Base-by-base conservation (phyloP, 1,139 yeast genomes). In the Kurtzmaniella quercitrusa region DNA sequence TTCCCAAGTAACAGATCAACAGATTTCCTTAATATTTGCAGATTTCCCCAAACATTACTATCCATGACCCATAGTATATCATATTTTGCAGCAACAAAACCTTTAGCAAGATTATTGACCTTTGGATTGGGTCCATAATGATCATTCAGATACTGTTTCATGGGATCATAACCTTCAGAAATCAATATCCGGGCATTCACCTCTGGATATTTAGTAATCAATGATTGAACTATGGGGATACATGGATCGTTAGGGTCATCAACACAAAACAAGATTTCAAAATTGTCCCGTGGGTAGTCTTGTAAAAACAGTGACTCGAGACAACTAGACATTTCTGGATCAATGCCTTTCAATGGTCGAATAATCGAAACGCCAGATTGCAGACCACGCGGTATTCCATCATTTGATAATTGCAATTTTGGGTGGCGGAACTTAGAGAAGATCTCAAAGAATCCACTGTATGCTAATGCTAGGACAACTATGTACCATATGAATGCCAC, bases 51-150 rank as follows among this genome's bases (percentile, higher is more conserved):
- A 7, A 86, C 94, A 57, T 89, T 89, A 37, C 93, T 82, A 60
- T 89, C 97, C 67, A 87, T 73, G n/a, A 88, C 79, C 96, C 97
- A 89, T 12, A 89, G 54, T 27, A 85, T 75, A 57, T 89, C 96
- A 60, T 79, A 69, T 53, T 79, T 77, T 12, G 95, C 91, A 1
- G 63, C 62, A 38, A 66, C 59, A 57, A 84, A 87, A 3, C 95
- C 96, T 59, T 86, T 86, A 16, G 91, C 81, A 41, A 89, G 68
- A 60, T 89, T 89, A 63, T 88, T 88, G 45, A 89, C 87, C 62
- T 89, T 89, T 10, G 97, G 97, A 56, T 89, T 89, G 2, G 95
- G 95, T 1, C 96, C 96, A 54, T 69, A 84, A 52, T 75, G 75
- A 44, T 75, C 81, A 31, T 62, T 60, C 34, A 65, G 57, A 23